These are phyloP conservation scores for Colletotrichum cereale DNA, from an alignment of 2,329 filamentous ascomycete species.

Conservation along the genomic window DNA sequence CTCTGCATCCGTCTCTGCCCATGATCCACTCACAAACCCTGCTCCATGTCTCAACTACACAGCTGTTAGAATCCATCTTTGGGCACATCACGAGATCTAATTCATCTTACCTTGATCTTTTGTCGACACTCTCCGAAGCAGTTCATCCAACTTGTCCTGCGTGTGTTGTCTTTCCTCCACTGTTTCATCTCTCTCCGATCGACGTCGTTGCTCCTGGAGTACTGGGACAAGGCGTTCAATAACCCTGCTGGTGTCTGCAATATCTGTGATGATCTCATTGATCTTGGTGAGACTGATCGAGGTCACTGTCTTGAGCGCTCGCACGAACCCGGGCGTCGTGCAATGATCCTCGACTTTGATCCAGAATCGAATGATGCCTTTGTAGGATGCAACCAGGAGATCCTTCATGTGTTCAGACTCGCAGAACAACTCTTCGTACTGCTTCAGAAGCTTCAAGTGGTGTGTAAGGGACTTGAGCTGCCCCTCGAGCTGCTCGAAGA, in stretches of 20 bases:
- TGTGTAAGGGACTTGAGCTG: not conserved
- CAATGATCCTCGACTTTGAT: not conserved
- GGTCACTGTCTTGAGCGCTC: not conserved
- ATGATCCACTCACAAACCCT: too few relatives aligned
- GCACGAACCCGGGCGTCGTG: not conserved
- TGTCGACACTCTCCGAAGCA: not conserved
- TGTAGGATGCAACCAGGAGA: not conserved
- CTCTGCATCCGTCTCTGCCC: too few relatives aligned
- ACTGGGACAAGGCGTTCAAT: not conserved
- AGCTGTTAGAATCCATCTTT: too few relatives aligned
- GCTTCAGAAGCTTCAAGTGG: not conserved
- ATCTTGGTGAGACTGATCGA: not conserved
- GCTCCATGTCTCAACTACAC: too few relatives aligned
- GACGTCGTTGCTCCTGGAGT: not conserved
- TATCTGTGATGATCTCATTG: not conserved
- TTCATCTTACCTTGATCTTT: not conserved
- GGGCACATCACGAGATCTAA: too few relatives aligned
- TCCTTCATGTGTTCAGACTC: not conserved
- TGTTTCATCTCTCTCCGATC: not conserved
- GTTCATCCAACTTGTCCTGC: not conserved
- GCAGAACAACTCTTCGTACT: not conserved
- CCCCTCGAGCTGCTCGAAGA: not conserved
- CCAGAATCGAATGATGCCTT: not conserved
- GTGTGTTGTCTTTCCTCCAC: not conserved
- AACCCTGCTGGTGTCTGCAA: not conserved